Evolutionary conservation across 2,329 filamentous ascomycete species (phyloP).

Genomic region (Aureobasidium pullulans): DNA sequence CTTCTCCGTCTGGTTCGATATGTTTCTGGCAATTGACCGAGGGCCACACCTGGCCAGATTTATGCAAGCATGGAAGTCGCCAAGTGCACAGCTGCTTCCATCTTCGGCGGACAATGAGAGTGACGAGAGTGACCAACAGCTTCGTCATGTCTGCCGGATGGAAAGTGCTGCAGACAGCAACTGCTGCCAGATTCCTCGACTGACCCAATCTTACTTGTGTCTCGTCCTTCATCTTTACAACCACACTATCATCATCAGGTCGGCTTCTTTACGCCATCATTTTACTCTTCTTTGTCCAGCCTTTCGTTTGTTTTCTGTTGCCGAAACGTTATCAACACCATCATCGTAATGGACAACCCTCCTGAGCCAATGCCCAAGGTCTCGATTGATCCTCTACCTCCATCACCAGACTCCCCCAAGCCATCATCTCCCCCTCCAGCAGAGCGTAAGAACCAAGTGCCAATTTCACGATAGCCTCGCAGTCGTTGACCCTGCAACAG

Average conservation of each 20-base stretch:
- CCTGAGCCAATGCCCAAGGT: constrained; percentile 14
- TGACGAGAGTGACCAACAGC: neutral
- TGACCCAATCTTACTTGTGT: neutral
- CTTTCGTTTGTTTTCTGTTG: neutral
- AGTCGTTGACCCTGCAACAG: neutral
- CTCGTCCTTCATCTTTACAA: neutral
- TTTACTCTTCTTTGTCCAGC: neutral
- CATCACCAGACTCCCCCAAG: neutral
- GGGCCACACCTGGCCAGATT: too few species aligned
- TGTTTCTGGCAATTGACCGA: too few species aligned
- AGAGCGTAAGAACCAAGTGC: neutral
- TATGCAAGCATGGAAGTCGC: neutral
- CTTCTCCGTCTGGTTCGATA: too few species aligned
- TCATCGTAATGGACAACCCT: constrained; percentile 11
- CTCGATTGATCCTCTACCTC: constrained; percentile 2
- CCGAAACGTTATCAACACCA: neutral
- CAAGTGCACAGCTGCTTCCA: neutral
- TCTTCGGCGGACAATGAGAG: neutral
- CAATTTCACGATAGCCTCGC: neutral
- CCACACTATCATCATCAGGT: neutral
- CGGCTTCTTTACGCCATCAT: neutral
- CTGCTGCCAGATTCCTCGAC: neutral
- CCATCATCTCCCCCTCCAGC: neutral
- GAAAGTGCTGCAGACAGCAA: neutral
- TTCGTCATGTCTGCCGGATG: neutral